Evolutionary conservation across 2,329 filamentous ascomycete species (phyloP).

Genomic region (Penicillium freii): DNA sequence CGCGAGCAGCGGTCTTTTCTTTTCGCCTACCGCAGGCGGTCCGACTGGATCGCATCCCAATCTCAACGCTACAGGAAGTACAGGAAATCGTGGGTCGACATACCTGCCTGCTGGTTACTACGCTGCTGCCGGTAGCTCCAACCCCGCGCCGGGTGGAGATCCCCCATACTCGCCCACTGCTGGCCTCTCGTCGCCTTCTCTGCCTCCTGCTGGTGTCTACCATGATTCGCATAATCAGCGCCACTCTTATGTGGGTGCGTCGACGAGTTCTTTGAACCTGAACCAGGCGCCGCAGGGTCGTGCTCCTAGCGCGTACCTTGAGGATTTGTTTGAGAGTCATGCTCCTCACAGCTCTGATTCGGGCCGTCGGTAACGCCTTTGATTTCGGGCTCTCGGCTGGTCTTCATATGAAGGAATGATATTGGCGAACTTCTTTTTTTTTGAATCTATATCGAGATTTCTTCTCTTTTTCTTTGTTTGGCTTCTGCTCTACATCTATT

Average conservation of each 20-base stretch:
- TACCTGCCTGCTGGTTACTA: slow-evolving; percentile 93
- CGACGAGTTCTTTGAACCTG: slow-evolving; percentile 62
- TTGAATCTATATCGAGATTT: not conserved
- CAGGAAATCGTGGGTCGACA: slow-evolving; percentile 63
- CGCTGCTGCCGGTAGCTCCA: slow-evolving; percentile 64
- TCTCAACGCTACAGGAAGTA: slow-evolving; percentile 8
- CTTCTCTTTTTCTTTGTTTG: not conserved
- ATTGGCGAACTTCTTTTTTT: not conserved
- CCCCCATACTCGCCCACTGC: slow-evolving; percentile 53
- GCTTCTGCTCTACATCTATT: not conserved
- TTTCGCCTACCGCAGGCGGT: slow-evolving; percentile 78
- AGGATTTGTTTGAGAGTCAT: slow-evolving; percentile 83
- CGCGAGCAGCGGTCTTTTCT: slow-evolving; percentile 79
- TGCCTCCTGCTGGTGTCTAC: slow-evolving; percentile 47
- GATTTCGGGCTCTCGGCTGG: not conserved
- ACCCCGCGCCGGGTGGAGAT: slow-evolving; percentile 43
- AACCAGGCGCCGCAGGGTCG: slow-evolving; percentile 66
- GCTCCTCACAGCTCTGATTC: slow-evolving; percentile 19
- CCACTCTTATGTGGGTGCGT: slow-evolving; percentile 33
- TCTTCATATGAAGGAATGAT: slow-evolving; percentile 3
- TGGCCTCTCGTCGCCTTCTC: slow-evolving; percentile 55
- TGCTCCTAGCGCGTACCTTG: slow-evolving; percentile 83
- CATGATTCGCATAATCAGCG: slow-evolving; percentile 28
- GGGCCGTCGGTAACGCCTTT: slow-evolving; percentile 6
- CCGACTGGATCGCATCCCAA: slow-evolving; percentile 52